Percentiles rank a stretch among this genome's conserved stretches.
Evolutionary conservation across 2,329 filamentous ascomycete species (phyloP).

Genomic region (Pseudocercospora ulei): DNA sequence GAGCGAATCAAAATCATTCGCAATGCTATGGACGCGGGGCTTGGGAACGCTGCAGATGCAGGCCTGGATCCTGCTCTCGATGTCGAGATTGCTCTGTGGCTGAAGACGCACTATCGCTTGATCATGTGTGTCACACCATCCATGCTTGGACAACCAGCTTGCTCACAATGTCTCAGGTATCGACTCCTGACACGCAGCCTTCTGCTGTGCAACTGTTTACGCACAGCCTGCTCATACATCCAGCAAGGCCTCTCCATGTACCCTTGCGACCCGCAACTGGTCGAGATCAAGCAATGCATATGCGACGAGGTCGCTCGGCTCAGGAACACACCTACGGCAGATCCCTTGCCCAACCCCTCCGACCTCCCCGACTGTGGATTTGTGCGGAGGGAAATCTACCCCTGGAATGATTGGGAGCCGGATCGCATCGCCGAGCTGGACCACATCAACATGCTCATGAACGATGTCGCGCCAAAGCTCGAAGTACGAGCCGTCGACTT

Average conservation of each 20-base stretch:
- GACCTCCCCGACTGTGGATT: constrained; percentile 59
- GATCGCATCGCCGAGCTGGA: constrained; percentile 50
- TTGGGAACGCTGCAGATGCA: constrained; percentile 15
- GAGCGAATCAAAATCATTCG: constrained; percentile 31
- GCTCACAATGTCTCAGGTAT: constrained; percentile 19
- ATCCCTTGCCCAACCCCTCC: constrained; percentile 9
- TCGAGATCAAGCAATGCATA: constrained; percentile 48
- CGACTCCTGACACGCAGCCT: constrained; percentile 44
- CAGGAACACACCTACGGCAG: constrained; percentile 13
- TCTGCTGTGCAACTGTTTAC: constrained; percentile 52
- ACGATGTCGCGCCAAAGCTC: constrained; percentile 65
- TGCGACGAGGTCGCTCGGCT: constrained; percentile 22
- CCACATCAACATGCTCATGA: constrained; percentile 61
- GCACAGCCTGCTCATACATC: constrained; percentile 58
- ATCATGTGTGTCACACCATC: constrained; percentile 19
- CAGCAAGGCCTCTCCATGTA: constrained; percentile 50
- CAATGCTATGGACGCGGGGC: constrained; percentile 20
- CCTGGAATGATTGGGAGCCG: constrained; percentile 54
- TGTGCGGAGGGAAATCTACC: constrained; percentile 56
- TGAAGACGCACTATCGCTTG: constrained; percentile 34
- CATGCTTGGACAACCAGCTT: background rate
- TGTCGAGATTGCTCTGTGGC: constrained; percentile 40
- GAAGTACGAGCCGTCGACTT: constrained; percentile 67
- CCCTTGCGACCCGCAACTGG: constrained; percentile 49
- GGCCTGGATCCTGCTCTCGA: constrained; percentile 24